A percentile compares a stretch with the other conserved stretches of the same genome.
These are phyloP conservation scores for Beauveria varroae DNA, from an alignment of 2,329 filamentous ascomycete species.

Conservation along the genomic window DNA sequence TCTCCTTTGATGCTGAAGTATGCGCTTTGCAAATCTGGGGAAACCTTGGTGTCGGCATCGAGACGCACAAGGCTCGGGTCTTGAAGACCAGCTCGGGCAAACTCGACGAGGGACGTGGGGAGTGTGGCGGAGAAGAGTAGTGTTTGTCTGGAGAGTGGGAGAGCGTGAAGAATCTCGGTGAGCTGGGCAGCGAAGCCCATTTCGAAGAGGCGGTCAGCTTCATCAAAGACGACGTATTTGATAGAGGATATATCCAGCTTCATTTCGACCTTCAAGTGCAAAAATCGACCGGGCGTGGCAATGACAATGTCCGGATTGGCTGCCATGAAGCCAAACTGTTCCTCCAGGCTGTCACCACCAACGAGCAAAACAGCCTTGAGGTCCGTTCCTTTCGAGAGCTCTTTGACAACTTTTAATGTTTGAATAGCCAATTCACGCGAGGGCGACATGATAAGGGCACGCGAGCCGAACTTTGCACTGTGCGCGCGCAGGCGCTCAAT, in stretches of 20 bases:
- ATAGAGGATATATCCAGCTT: slow-evolving; percentile 81
- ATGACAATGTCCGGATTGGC: slow-evolving; percentile 96
- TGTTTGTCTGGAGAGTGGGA: slow-evolving; percentile 80
- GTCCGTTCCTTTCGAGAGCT: slow-evolving; percentile 84
- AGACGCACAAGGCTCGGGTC: slow-evolving; percentile 85
- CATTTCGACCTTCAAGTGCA: slow-evolving; percentile 98
- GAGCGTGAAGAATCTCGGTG: slow-evolving; percentile 82
- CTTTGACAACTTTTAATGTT: slow-evolving; percentile 93
- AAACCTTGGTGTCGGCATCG: slow-evolving; percentile 92
- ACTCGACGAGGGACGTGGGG: slow-evolving; percentile 90
- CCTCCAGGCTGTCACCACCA: slow-evolving; percentile 90
- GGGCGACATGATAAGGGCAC: slow-evolving; percentile 83
- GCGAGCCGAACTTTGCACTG: slow-evolving; percentile 75
- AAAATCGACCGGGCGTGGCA: slow-evolving; percentile 89
- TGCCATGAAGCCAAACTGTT: slow-evolving; percentile 89
- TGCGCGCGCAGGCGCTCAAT: slow-evolving; percentile 87
- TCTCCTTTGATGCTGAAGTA: slow-evolving; percentile 90
- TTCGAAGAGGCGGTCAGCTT: slow-evolving; percentile 93
- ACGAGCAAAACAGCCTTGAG: slow-evolving; percentile 84
- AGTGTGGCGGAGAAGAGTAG: slow-evolving; percentile 92
- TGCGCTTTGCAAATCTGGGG: slow-evolving; percentile 87
- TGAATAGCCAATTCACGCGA: slow-evolving; percentile 92
- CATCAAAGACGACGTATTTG: slow-evolving; percentile 92
- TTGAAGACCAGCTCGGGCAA: slow-evolving; percentile 85
- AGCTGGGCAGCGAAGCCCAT: slow-evolving; percentile 97